Percentiles rank a stretch among this genome's conserved stretches.
These are phyloP conservation scores for Helminthosporium solani DNA, from an alignment of 2,329 filamentous ascomycete genomes.

Conservation along the genomic window DNA sequence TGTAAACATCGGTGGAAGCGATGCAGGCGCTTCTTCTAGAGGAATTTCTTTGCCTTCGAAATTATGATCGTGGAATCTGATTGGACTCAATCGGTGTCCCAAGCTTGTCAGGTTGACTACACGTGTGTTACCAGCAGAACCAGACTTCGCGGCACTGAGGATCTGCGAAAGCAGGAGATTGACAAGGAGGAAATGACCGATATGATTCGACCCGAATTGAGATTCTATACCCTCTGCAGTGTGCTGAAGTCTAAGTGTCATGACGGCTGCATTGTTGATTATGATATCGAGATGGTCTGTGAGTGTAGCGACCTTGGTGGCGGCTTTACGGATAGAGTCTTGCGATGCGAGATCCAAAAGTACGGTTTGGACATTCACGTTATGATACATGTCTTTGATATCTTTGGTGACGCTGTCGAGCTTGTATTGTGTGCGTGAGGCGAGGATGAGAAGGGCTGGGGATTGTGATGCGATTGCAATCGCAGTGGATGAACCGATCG, in stretches of 20 bases:
- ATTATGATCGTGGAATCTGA: slow-evolving; percentile 49
- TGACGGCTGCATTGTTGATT: slow-evolving; percentile 49
- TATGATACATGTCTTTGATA: slow-evolving; percentile 34
- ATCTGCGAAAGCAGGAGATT: slow-evolving; percentile 46
- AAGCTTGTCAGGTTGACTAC: slow-evolving; percentile 35
- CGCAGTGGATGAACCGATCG: slow-evolving; percentile 34
- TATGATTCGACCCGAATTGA: slow-evolving; percentile 51
- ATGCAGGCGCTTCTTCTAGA: slow-evolving; percentile 23
- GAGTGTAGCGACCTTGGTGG: slow-evolving; percentile 26
- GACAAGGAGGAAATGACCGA: slow-evolving; percentile 51
- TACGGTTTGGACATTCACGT: slow-evolving; percentile 22
- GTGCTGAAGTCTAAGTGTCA: slow-evolving; percentile 24
- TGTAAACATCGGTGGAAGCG: slow-evolving; percentile 21
- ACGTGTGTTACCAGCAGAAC: slow-evolving; percentile 22
- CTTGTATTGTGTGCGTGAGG: slow-evolving; percentile 48
- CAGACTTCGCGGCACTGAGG: slow-evolving; percentile 34
- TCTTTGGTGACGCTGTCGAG: slow-evolving; percentile 41
- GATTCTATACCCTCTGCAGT: slow-evolving; percentile 51
- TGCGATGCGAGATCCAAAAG: slow-evolving; percentile 45
- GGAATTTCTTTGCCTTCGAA: slow-evolving; percentile 36
- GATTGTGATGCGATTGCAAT: slow-evolving; percentile 28
- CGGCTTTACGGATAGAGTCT: slow-evolving; percentile 39
- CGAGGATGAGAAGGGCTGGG: slow-evolving; percentile 31
- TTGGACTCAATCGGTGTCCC: slow-evolving; percentile 28
- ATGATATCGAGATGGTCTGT: slow-evolving; percentile 45